These are phyloP conservation scores for Coemansia sp. DNA, from an alignment of 192 early-diverging fungal genomes.

Conservation along the genomic window DNA sequence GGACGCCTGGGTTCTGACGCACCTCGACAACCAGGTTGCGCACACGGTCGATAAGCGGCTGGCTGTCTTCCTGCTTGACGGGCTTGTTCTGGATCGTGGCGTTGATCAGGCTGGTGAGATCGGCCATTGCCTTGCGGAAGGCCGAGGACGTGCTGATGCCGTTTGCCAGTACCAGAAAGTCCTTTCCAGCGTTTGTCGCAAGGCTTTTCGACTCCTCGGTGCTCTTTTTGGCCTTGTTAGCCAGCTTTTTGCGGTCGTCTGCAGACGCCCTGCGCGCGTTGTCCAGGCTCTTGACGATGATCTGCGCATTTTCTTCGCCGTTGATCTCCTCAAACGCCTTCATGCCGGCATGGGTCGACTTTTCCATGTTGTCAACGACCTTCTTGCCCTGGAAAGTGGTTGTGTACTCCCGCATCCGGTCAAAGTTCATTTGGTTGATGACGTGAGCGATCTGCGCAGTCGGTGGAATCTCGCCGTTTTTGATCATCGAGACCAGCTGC, in stretches of 20 bases:
- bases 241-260: slow-evolving; percentile 45
- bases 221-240: slow-evolving; percentile 29
- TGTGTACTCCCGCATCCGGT: slow-evolving; percentile 34
- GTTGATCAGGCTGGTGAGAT: slow-evolving; percentile 25
- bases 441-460: slow-evolving; percentile 20
- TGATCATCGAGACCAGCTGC: slow-evolving; percentile 27
- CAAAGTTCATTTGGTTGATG: slow-evolving; percentile 33
- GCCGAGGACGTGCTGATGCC: slow-evolving; percentile 39
- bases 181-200: slow-evolving; percentile 29
- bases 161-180: slow-evolving; percentile 31
- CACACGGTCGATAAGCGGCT: slow-evolving; percentile 33
- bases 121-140: slow-evolving; percentile 36
- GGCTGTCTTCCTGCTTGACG: not conserved
- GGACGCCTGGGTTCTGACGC: slow-evolving; percentile 25
- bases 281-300: slow-evolving; percentile 27
- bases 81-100: slow-evolving; percentile 31
- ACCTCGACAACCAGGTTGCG: slow-evolving; percentile 40
- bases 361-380: slow-evolving; percentile 40
- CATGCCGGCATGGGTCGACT: slow-evolving; percentile 22
- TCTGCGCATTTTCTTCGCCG: slow-evolving; percentile 37
- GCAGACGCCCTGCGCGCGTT: slow-evolving; percentile 30
- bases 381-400: slow-evolving; percentile 45
- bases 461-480: slow-evolving; percentile 33
- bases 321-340: slow-evolving; percentile 43
- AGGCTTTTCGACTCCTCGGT: slow-evolving; percentile 16